phyloP scores from a whole-genome alignment of 2,329 filamentous ascomycete species.

The Fusarium albosuccineum region DNA sequence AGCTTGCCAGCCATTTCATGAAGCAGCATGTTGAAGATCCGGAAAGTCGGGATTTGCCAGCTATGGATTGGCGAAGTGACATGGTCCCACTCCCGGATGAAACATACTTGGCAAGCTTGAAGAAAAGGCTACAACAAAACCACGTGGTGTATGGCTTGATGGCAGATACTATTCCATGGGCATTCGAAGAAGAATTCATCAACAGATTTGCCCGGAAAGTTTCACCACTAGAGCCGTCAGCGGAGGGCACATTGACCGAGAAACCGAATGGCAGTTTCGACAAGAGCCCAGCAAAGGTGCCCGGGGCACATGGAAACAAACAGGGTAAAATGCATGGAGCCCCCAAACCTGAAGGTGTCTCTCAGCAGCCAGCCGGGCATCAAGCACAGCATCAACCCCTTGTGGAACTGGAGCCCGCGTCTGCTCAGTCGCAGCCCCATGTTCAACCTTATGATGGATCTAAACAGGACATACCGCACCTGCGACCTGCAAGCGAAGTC shows the following conservation, averaged over 20 bases:
- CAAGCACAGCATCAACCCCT: conserved; percentile 1
- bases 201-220: conserved; percentile 10
- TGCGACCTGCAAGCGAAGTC: conserved; percentile 48
- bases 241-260: not conserved
- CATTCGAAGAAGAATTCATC: conserved; percentile 43
- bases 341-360: not conserved
- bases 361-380: conserved; percentile 4
- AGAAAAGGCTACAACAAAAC: conserved; percentile 47
- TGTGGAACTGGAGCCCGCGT: not conserved
- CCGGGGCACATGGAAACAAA: not conserved
- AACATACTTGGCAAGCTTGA: conserved; percentile 48
- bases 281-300: not conserved
- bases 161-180: conserved; percentile 55
- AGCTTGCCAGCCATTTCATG: conserved; percentile 71
- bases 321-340: not conserved
- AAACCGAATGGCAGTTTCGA: not conserved
- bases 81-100: conserved; percentile 60
- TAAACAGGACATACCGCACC: conserved; percentile 33
- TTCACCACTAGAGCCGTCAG: not conserved
- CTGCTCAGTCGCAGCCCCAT: not conserved
- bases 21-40: conserved; percentile 53
- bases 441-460: conserved; percentile 8
- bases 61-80: conserved; percentile 59
- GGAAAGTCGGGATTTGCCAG: conserved; percentile 31
- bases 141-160: conserved; percentile 52